phyloP scores from a whole-genome alignment of 345 rosid genomes.

The Moricandia arvensis region DNA sequence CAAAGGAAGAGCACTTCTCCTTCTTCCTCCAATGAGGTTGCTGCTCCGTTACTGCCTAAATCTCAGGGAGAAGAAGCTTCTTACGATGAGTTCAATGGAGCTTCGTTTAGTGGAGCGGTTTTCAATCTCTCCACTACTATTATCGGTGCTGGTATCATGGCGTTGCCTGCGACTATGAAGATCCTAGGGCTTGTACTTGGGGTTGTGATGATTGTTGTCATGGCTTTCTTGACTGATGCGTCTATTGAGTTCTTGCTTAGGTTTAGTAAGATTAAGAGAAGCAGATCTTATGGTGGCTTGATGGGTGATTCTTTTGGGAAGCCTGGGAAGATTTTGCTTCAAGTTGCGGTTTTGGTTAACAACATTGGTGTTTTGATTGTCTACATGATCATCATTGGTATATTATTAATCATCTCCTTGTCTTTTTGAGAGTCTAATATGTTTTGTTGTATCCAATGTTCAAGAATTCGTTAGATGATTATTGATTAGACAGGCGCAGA shows the following conservation, averaged over 20 bases:
- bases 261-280: constrained; percentile 68
- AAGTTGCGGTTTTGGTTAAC: constrained; percentile 65
- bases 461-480: neutral
- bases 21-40: constrained; percentile 41
- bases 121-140: constrained; percentile 81
- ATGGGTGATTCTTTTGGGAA: constrained; percentile 90
- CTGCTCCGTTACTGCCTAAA: constrained; percentile 62
- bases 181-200: constrained; percentile 81
- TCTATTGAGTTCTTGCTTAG: constrained; percentile 79
- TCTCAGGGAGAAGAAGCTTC: constrained; percentile 49
- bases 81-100: constrained; percentile 78
- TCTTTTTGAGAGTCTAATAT: neutral
- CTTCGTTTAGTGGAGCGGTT: constrained; percentile 88
- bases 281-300: constrained; percentile 68
- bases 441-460: neutral
- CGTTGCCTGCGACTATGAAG: constrained; percentile 87
- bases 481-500: neutral
- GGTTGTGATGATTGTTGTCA: constrained; percentile 62
- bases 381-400: constrained; percentile 90
- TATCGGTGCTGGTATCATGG: constrained; percentile 95
- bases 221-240: constrained; percentile 85
- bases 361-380: constrained; percentile 87
- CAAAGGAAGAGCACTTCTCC: constrained; percentile 39
- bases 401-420: neutral
- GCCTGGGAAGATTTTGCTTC: constrained; percentile 61